These are phyloP conservation scores for Cocos nucifera DNA, from an alignment of 176 grass and related monocot genomes.

Conservation along the genomic window DNA sequence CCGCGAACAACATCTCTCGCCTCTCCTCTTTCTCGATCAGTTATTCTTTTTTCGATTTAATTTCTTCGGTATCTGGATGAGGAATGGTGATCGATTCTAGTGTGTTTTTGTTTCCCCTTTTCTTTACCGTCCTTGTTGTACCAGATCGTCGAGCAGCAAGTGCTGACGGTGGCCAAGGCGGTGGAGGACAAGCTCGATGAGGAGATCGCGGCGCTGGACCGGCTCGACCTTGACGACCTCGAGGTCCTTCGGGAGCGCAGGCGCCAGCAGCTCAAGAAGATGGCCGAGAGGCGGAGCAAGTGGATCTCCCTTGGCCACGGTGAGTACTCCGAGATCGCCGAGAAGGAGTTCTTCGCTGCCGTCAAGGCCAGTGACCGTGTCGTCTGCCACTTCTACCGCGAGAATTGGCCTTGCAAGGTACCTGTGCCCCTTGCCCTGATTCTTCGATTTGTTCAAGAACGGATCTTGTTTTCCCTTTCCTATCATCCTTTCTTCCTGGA, in stretches of 20 bases:
- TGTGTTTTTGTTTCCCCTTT: no score
- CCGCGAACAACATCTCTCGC: no score
- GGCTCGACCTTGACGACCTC: constrained; percentile 72
- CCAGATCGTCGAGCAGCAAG: constrained; percentile 74
- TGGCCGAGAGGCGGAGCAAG: constrained; percentile 66
- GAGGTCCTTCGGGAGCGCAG: constrained; percentile 79
- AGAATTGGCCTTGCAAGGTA: constrained; percentile 99
- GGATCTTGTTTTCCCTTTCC: background rate
- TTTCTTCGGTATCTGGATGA: no score
- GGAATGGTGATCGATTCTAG: no score
- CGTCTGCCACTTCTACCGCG: constrained; percentile 93
- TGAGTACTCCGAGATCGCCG: constrained; percentile 72
- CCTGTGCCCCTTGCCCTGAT: no score
- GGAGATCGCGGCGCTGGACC: constrained; percentile 60
- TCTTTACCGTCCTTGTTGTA: no score
- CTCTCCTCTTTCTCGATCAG: no score
- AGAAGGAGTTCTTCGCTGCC: constrained; percentile 90
- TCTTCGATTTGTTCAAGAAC: background rate
- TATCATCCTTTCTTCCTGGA: no score
- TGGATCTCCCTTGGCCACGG: constrained; percentile 80
- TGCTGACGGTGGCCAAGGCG: constrained; percentile 70
- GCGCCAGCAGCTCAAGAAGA: constrained; percentile 84
- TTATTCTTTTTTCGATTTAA: no score
- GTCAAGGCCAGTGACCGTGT: constrained; percentile 83
- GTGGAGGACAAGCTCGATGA: constrained; percentile 92